Evolutionary conservation across 306 rosid species (phyloP).

Genomic region (Abrus pulchellus): DNA sequence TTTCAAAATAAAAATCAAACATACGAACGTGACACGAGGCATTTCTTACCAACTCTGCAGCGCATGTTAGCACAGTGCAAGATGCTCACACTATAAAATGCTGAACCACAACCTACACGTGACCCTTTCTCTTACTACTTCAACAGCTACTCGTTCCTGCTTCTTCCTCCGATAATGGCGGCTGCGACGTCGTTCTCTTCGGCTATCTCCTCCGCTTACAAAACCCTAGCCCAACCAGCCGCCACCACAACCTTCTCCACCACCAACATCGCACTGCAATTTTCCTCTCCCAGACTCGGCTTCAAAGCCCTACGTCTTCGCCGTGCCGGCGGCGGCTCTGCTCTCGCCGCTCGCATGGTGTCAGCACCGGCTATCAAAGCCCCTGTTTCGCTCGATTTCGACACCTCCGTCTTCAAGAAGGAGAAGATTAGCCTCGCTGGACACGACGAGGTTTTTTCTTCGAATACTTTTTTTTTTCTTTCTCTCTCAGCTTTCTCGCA

Average conservation of each 20-base stretch:
- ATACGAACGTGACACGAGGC: too few species aligned
- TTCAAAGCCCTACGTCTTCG: constrained; percentile 47
- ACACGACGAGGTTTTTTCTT: constrained; percentile 75
- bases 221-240: constrained; percentile 44
- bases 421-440: constrained; percentile 91
- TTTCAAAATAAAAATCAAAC: too few species aligned
- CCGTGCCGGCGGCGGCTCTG: constrained; percentile 26
- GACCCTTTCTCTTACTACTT: not conserved
- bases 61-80: constrained; percentile 34
- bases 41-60: not conserved
- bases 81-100: not conserved
- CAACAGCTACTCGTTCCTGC: not conserved
- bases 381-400: constrained; percentile 68
- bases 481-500: not conserved
- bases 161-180: constrained; percentile 50
- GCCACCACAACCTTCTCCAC: constrained; percentile 33
- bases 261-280: constrained; percentile 49
- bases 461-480: not conserved
- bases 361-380: constrained; percentile 59
- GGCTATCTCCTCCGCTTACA: constrained; percentile 52
- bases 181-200: constrained; percentile 51
- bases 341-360: constrained; percentile 82
- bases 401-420: constrained; percentile 84
- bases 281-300: constrained; percentile 56
- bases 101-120: not conserved